Evolutionary conservation across 1,284 basidiomycete species (phyloP), one percentile per base, ranked within the genome.

Genomic region (Cryptococcus sp.): DNA sequence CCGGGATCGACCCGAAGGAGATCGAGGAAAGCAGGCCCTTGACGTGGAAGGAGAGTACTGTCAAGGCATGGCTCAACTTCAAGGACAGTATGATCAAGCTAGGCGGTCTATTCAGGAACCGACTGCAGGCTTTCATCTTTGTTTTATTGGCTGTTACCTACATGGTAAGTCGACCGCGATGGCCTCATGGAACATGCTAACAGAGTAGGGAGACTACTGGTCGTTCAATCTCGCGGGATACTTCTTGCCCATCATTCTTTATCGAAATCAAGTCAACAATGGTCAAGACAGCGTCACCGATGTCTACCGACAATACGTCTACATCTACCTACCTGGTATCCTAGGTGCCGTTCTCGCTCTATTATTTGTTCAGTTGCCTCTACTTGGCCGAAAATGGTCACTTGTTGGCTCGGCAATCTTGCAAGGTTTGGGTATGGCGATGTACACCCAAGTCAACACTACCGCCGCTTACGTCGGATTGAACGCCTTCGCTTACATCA

Each of bases 191-290:
- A 16, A 40, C 14, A 36, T 25, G 24, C 34, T 69, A 62, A 50
- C 69, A 56, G 45, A 49, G 66, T 28, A 34, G 55, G 55, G 55
- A 18, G 51, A 55, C 21, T 74, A 70, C 53, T 74, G 64, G 58
- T 67, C 70, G 5, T 77, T 76, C 59, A 71, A 67, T 14, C 62
- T 76, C 13, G 74, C 75, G 1, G 76, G 76, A 1, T 66, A 64
- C 48, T 76, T 71, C 56, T 53, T 77, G 16, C 76, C 76, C 2
- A 63, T 73, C 45, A 74, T 76, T 50, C 59, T 77, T 2, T 62
- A 68, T 7, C 67, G 70, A 22, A 66, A 67, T 53, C 74, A 73
- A 37, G 64, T 69, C 11, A 63, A 56, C 11, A 58, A 56, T 19
- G 67, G 72, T 18, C 45, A 46, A 19, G 58, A 54, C 0, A 62